phyloP scores from a whole-genome alignment of 768 basidiomycete species.

The Tylopilus felleus region DNA sequence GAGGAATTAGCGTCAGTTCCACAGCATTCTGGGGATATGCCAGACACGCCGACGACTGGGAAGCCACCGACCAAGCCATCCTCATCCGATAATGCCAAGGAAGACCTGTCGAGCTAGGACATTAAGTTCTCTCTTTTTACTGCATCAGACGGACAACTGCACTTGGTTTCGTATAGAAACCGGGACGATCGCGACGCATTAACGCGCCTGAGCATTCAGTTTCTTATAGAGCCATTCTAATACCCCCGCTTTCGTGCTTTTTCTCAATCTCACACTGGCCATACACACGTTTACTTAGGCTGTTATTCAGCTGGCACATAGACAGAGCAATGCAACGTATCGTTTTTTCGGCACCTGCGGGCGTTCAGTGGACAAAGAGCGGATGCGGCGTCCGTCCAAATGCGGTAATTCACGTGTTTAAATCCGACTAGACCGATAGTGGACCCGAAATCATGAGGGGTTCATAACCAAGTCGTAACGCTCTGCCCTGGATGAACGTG shows the following conservation, averaged over 20 bases:
- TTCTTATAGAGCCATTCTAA: conserved; percentile 21
- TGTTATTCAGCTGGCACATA: background rate
- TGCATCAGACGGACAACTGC: background rate
- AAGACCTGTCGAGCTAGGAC: conserved; percentile 4
- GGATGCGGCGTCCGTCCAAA: conserved; percentile 13
- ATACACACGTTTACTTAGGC: conserved; percentile 5
- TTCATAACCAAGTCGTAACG: background rate
- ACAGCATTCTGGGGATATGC: conserved; percentile 7
- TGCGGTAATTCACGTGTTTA: conserved; percentile 30
- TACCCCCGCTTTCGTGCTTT: conserved; percentile 12
- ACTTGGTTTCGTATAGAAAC: conserved; percentile 7
- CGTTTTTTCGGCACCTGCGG: background rate
- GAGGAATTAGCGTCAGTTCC: conserved; percentile 19
- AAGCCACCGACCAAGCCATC: conserved; percentile 6
- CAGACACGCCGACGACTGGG: conserved; percentile 20
- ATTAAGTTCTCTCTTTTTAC: conserved; percentile 2
- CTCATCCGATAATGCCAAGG: conserved; percentile 6
- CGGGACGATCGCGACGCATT: conserved; percentile 4
- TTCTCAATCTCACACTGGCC: conserved; percentile 5
- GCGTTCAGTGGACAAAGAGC: conserved; percentile 25
- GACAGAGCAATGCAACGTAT: conserved; percentile 7
- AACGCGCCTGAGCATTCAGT: conserved; percentile 3
- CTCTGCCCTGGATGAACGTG: background rate
- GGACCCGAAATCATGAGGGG: conserved; percentile 20
- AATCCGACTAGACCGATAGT: conserved; percentile 14